Conservation (phyloP, 192 early-diverging fungal species). For the Gonapodya prolifera region DNA sequence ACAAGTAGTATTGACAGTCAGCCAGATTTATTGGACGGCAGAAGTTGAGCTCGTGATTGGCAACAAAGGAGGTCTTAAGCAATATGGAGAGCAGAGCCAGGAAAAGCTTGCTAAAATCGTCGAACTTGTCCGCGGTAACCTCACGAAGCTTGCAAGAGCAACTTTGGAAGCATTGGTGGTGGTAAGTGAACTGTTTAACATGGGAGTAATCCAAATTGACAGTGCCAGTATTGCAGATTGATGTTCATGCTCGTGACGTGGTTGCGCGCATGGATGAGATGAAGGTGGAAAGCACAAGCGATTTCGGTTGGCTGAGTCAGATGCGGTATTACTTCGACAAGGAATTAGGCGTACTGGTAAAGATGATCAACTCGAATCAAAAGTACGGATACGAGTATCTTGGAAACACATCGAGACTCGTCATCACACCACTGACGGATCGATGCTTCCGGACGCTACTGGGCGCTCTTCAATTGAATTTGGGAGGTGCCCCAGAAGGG, state of each 20-base stretch:
- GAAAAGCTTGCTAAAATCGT: slow-evolving; percentile 36
- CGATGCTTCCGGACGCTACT: slow-evolving; percentile 46
- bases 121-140: slow-evolving; percentile 40
- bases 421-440: slow-evolving; percentile 47
- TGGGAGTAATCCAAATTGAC: neutral
- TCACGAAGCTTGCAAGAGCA: slow-evolving; percentile 28
- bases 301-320: slow-evolving; percentile 44
- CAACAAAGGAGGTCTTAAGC: slow-evolving; percentile 25
- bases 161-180: slow-evolving; percentile 44
- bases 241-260: slow-evolving; percentile 47
- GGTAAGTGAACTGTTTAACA: slow-evolving; percentile 16
- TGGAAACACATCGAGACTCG: slow-evolving; percentile 38
- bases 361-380: slow-evolving; percentile 52
- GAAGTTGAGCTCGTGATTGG: slow-evolving; percentile 42
- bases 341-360: slow-evolving; percentile 37
- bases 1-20: slow-evolving; percentile 43
- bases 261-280: slow-evolving; percentile 30
- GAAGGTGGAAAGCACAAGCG: slow-evolving; percentile 21
- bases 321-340: slow-evolving; percentile 47
- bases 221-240: slow-evolving; percentile 23
- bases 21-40: slow-evolving; percentile 43
- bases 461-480: slow-evolving; percentile 44
- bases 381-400: slow-evolving; percentile 50
- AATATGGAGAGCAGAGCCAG: slow-evolving; percentile 30
- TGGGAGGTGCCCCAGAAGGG: slow-evolving; percentile 50